Evolutionary conservation across 306 rosid genomes (phyloP).

Genomic region (Castanopsis chinensis): DNA sequence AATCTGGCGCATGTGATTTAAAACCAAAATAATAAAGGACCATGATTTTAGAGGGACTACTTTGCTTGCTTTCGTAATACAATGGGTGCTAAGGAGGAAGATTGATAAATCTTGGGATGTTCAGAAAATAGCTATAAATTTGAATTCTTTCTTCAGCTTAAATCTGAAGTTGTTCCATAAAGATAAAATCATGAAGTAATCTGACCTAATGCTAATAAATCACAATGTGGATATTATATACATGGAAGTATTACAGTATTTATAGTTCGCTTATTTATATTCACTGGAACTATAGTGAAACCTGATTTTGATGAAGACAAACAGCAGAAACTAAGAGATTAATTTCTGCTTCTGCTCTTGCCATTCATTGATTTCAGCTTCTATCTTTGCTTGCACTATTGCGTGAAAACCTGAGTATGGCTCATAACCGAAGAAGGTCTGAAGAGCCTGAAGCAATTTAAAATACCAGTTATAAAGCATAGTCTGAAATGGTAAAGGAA

Average conservation of each 20-base stretch:
- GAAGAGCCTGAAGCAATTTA: constrained; percentile 54
- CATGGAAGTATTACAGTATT: background rate
- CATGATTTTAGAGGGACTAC: background rate
- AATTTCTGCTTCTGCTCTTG: constrained; percentile 53
- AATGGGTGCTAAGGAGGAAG: too few relatives aligned
- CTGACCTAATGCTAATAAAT: background rate
- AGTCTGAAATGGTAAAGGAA: background rate
- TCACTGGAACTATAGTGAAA: constrained; percentile 2
- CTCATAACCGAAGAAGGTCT: constrained; percentile 53
- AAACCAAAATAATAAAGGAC: background rate
- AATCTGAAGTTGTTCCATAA: background rate
- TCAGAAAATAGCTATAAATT: background rate
- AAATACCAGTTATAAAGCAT: background rate
- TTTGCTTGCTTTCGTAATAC: too few relatives aligned
- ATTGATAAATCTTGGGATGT: too few relatives aligned
- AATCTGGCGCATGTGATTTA: background rate
- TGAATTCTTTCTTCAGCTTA: background rate
- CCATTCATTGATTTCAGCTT: constrained; percentile 53
- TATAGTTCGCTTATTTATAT: constrained; percentile 1
- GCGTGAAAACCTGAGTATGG: constrained; percentile 74
- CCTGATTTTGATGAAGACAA: background rate
- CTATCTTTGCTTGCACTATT: constrained; percentile 49
- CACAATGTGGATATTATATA: background rate
- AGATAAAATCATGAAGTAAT: background rate
- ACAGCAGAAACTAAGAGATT: constrained; percentile 36